These are phyloP conservation scores for Ganoderma leucocontextum DNA, from an alignment of 1,284 basidiomycete species.

Conservation along the genomic window DNA sequence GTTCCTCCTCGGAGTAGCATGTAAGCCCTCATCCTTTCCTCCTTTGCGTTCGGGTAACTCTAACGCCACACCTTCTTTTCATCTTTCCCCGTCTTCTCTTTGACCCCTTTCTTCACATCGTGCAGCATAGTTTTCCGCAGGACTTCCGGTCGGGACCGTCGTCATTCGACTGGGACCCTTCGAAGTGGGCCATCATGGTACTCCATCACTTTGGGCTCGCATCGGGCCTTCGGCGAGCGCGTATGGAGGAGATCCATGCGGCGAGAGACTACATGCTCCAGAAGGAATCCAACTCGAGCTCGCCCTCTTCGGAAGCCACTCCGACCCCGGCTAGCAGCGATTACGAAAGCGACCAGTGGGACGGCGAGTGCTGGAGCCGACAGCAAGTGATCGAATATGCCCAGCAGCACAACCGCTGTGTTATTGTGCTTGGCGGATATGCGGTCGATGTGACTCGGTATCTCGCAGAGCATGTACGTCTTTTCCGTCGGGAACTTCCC, in stretches of 20 bases:
- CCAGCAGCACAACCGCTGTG: constrained; percentile 47
- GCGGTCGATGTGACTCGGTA: constrained; percentile 73
- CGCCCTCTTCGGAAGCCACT: constrained; percentile 2
- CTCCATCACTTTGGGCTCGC: constrained; percentile 65
- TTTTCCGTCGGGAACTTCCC: constrained; percentile 14
- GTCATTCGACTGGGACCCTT: constrained; percentile 77
- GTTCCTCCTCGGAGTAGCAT: constrained; percentile 37
- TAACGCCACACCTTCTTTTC: neutral
- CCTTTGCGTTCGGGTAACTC: constrained; percentile 12
- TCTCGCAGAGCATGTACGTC: constrained; percentile 71
- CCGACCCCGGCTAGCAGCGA: constrained; percentile 14
- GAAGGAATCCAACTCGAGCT: constrained; percentile 39
- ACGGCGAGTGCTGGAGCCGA: constrained; percentile 52
- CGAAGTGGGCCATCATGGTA: constrained; percentile 77
- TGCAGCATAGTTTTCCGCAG: constrained; percentile 80
- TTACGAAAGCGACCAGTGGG: constrained; percentile 42
- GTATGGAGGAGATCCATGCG: constrained; percentile 65
- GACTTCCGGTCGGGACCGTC: constrained; percentile 76
- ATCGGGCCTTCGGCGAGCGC: constrained; percentile 60
- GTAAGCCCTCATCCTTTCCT: constrained; percentile 32
- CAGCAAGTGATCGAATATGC: constrained; percentile 48
- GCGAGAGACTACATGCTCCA: constrained; percentile 64
- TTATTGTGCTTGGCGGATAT: constrained; percentile 69
- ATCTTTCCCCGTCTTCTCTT: neutral
- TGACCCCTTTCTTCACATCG: neutral